phyloP scores from a whole-genome alignment of 179 eudicot genomes.

The Silene noctiflora region DNA sequence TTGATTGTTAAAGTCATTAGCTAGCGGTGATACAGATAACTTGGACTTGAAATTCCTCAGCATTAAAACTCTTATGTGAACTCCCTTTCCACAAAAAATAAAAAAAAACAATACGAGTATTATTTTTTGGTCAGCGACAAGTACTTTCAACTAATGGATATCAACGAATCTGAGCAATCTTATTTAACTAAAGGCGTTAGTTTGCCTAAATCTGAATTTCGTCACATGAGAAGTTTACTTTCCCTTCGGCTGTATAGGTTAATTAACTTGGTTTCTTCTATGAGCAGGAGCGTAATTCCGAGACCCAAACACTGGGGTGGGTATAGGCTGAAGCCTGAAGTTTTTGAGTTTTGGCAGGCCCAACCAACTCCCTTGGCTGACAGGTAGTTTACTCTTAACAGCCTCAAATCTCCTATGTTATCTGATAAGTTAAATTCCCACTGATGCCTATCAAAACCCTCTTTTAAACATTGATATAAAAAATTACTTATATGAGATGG shows the following conservation, averaged over 20 bases:
- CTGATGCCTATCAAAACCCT: background rate
- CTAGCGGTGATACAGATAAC: no score
- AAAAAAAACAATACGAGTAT: no score
- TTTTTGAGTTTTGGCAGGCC: slow-evolving; percentile 97
- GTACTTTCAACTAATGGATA: no score
- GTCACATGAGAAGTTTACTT: background rate
- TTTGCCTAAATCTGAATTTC: background rate
- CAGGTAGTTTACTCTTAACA: slow-evolving; percentile 41
- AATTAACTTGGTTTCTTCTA: background rate
- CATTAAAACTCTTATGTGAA: background rate
- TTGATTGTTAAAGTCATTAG: background rate
- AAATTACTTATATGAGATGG: background rate
- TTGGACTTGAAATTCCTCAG: background rate
- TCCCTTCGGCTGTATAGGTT: background rate
- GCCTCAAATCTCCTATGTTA: background rate
- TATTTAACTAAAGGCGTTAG: background rate
- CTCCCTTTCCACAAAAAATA: no score
- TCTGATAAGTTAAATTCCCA: background rate
- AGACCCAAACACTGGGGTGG: slow-evolving; percentile 95
- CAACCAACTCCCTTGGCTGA: slow-evolving; percentile 90
- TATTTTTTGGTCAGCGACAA: background rate
- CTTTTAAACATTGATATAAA: background rate
- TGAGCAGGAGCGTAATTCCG: slow-evolving; percentile 72
- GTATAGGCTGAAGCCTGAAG: slow-evolving; percentile 75
- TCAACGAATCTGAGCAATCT: no score